Percentiles rank a stretch among this genome's conserved stretches.
Evolutionary conservation across 225 moss, liverwort and hornwort genomes (phyloP).

Genomic region (Anthoceros angustus): DNA sequence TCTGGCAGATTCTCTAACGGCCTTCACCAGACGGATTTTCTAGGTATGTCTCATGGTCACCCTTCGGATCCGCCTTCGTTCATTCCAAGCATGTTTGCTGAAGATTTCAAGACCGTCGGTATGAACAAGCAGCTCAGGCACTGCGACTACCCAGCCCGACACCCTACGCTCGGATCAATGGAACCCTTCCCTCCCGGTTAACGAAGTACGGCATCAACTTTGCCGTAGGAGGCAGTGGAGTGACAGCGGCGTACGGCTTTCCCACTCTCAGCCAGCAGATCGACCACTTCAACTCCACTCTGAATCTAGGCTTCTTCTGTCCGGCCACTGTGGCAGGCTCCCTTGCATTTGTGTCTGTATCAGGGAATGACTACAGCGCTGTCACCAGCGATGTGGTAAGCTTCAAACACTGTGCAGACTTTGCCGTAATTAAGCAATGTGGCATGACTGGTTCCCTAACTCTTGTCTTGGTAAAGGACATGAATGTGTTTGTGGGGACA

Average conservation of each 20-base stretch:
- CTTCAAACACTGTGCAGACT: not conserved
- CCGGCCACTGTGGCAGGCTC: conserved; percentile 5
- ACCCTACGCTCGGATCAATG: conserved; percentile 3
- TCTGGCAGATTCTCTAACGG: conserved; percentile 34
- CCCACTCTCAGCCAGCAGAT: conserved; percentile 30
- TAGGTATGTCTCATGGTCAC: conserved; percentile 17
- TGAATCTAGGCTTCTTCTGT: conserved; percentile 12
- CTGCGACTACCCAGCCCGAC: conserved; percentile 18
- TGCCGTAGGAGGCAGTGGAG: conserved; percentile 37
- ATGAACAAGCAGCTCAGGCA: conserved; percentile 9
- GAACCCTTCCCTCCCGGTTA: not conserved
- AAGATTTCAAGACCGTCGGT: not conserved
- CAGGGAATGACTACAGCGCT: conserved; percentile 28
- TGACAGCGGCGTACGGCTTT: conserved; percentile 29
- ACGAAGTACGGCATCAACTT: conserved; percentile 12
- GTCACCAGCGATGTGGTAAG: conserved; percentile 1
- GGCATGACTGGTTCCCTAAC: too few species aligned
- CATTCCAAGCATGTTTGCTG: not conserved
- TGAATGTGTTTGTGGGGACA: conserved; percentile 2
- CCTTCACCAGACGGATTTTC: conserved; percentile 28
- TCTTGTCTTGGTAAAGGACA: not conserved
- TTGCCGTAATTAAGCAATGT: not conserved
- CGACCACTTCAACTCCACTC: conserved; percentile 19
- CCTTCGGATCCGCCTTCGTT: not conserved
- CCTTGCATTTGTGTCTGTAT: conserved; percentile 15